These are phyloP conservation scores for Yarrowia deformans DNA, from an alignment of 805 yeast genomes.

Conservation along the genomic window DNA sequence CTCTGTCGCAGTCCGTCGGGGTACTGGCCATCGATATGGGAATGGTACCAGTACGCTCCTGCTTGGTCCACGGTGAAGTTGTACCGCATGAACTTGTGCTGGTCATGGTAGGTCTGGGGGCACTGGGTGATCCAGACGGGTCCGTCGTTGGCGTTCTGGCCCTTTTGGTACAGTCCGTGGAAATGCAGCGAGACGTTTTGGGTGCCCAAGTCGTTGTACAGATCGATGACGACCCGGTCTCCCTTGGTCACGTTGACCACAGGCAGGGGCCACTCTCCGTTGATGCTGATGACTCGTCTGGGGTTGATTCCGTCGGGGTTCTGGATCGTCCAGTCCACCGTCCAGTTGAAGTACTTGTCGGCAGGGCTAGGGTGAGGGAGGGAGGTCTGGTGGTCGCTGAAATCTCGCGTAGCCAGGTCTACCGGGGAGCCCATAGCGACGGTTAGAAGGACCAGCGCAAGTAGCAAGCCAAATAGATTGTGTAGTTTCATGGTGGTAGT, in stretches of 20 bases:
- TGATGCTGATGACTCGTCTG: constrained; percentile 63
- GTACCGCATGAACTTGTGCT: constrained; percentile 74
- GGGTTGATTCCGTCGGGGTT: constrained; percentile 63
- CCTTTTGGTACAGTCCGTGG: constrained; percentile 89
- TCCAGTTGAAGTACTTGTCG: constrained; percentile 49
- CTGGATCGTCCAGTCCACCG: constrained; percentile 47
- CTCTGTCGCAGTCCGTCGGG: constrained; percentile 75
- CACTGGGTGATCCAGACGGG: constrained; percentile 87
- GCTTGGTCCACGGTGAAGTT: constrained; percentile 84
- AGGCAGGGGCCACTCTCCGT: constrained; percentile 84
- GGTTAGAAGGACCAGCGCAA: neutral
- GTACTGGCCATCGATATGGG: constrained; percentile 86
- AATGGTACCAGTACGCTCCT: constrained; percentile 97
- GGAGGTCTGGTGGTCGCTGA: neutral
- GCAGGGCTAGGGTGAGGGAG: neutral
- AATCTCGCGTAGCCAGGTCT: neutral
- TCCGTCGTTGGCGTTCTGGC: constrained; percentile 83
- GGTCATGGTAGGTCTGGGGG: constrained; percentile 64
- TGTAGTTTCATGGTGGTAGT: neutral
- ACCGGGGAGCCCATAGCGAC: neutral
- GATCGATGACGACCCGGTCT: constrained; percentile 72
- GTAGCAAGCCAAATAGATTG: neutral
- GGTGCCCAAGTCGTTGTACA: constrained; percentile 74
- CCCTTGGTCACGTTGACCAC: constrained; percentile 73
- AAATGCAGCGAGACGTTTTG: constrained; percentile 81